Percentiles rank a stretch among this genome's conserved stretches.
These are phyloP conservation scores for Cucurbita pepo DNA, from an alignment of 306 rosid species.

Conservation along the genomic window DNA sequence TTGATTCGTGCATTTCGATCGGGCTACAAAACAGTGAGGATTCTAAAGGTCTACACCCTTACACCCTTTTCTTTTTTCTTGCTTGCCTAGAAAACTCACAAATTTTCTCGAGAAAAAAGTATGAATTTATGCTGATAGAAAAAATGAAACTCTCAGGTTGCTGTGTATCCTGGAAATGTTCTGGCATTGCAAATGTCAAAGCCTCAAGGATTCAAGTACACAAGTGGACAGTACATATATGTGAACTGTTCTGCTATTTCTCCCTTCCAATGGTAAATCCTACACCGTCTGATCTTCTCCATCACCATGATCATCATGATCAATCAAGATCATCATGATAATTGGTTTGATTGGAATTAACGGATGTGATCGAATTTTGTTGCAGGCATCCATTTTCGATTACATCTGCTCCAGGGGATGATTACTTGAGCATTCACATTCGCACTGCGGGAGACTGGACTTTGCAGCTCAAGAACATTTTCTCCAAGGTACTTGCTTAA, in stretches of 20 bases:
- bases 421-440: slow-evolving; percentile 68
- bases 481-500: slow-evolving; percentile 38
- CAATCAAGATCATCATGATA: neutral
- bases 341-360: neutral
- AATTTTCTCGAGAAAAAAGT: neutral
- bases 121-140: neutral
- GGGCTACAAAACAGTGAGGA: slow-evolving; percentile 48
- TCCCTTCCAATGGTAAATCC: slow-evolving; percentile 68
- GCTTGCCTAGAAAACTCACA: neutral
- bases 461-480: slow-evolving; percentile 48
- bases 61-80: neutral
- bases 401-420: slow-evolving; percentile 84
- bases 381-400: slow-evolving; percentile 85
- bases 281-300: neutral
- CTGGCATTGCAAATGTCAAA: slow-evolving; percentile 68
- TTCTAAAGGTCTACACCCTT: slow-evolving; percentile 36
- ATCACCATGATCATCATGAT: neutral
- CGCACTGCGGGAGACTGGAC: slow-evolving; percentile 90
- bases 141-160: slow-evolving; percentile 30
- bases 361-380: neutral
- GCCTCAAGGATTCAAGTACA: slow-evolving; percentile 77
- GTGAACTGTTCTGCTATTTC: slow-evolving; percentile 64
- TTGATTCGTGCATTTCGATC: slow-evolving; percentile 72
- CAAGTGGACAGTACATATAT: slow-evolving; percentile 72
- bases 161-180: slow-evolving; percentile 90